Conservation (phyloP, 768 basidiomycete genomes). For the Psilocybe cyanescens region DNA sequence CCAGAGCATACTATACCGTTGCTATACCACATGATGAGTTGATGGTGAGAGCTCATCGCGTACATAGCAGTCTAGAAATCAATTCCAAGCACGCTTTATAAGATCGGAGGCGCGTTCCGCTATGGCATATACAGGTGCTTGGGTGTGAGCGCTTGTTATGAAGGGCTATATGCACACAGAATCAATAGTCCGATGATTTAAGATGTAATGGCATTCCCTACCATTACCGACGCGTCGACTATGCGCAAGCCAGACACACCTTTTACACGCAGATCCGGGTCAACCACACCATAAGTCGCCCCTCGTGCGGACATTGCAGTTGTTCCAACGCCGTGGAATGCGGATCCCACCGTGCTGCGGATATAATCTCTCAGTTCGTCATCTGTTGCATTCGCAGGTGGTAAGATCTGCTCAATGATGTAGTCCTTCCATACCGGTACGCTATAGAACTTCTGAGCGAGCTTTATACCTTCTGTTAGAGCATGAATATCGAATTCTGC, state of each 20-base stretch:
- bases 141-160: no score
- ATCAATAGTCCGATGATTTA: no score
- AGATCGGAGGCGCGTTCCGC: no score
- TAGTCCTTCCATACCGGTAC: constrained; percentile 1
- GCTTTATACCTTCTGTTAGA: constrained; percentile 9
- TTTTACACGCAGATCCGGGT: constrained; percentile 3
- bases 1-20: no score
- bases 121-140: no score
- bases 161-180: no score
- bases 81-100: no score
- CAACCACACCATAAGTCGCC: background rate
- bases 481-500: constrained; percentile 6
- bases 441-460: background rate
- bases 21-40: no score
- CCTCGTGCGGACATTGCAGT: background rate
- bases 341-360: background rate
- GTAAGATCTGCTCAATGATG: background rate
- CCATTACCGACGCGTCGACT: constrained; percentile 4
- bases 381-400: background rate
- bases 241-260: constrained; percentile 1
- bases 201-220: background rate
- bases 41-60: no score
- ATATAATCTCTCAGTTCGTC: background rate
- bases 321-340: background rate
- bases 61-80: no score